phyloP scores from a whole-genome alignment of 139 green algal genomes.

The Picochlorum costavermella region DNA sequence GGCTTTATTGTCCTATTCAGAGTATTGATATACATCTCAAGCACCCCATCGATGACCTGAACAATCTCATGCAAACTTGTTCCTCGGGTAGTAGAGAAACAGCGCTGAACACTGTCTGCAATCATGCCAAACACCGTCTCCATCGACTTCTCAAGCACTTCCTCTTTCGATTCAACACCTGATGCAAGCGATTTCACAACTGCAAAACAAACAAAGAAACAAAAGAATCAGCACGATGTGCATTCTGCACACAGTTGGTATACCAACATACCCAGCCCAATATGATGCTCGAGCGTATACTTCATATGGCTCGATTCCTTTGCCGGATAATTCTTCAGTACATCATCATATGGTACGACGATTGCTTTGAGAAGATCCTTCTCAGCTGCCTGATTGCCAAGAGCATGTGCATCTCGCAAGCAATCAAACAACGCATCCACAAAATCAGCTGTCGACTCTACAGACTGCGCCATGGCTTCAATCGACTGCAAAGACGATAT shows the following conservation, averaged over 20 bases:
- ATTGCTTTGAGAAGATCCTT: constrained; percentile 22
- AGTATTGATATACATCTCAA: constrained; percentile 31
- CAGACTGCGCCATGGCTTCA: constrained; percentile 24
- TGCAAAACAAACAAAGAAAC: constrained; percentile 10
- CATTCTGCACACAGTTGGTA: neutral
- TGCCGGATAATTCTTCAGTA: constrained; percentile 22
- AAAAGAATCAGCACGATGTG: no score
- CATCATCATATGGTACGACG: constrained; percentile 29
- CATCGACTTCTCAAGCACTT: neutral
- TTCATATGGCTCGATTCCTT: constrained; percentile 1
- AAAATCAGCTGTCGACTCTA: constrained; percentile 14
- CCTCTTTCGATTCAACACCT: constrained; percentile 2
- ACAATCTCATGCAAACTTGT: constrained; percentile 53
- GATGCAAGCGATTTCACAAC: constrained; percentile 2
- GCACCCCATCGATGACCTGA: constrained; percentile 35
- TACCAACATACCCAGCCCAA: neutral
- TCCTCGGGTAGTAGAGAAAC: constrained; percentile 43
- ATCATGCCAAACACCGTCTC: neutral
- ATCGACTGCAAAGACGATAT: constrained; percentile 20
- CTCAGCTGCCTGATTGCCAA: no score
- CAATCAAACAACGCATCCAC: neutral
- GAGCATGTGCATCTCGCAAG: constrained; percentile 5
- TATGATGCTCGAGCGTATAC: neutral
- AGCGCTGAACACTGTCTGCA: constrained; percentile 17
- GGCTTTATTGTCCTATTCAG: no score